Percentiles rank a stretch among this genome's conserved stretches.
Conservation (phyloP, 768 basidiomycete species). For the Psilocybe azurescens region DNA sequence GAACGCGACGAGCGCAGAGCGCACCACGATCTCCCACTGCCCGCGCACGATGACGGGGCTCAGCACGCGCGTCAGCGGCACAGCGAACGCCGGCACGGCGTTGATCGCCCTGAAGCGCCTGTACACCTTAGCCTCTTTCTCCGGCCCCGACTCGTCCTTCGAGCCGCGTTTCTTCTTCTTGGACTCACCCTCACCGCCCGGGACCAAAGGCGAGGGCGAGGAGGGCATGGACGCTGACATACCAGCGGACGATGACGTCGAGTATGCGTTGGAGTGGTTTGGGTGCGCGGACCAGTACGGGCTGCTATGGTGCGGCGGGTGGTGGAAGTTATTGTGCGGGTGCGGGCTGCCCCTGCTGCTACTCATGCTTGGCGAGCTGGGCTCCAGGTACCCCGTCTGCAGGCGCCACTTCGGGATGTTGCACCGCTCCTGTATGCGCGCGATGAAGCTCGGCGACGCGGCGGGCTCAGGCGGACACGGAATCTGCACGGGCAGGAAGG, state of each 20-base stretch:
- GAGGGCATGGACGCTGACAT: constrained; percentile 14
- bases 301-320: constrained; percentile 25
- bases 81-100: constrained; percentile 72
- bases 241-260: constrained; percentile 6
- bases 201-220: not conserved
- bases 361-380: constrained; percentile 2
- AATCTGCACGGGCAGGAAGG: constrained; percentile 5
- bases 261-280: constrained; percentile 7
- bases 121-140: constrained; percentile 31
- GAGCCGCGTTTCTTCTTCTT: constrained; percentile 1
- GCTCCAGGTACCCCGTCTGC: constrained; percentile 30
- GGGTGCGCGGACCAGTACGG: constrained; percentile 21
- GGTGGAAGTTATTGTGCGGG: too few species aligned
- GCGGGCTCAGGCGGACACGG: constrained; percentile 22
- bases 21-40: constrained; percentile 85
- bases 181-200: not conserved
- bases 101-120: constrained; percentile 50
- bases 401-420: constrained; percentile 43
- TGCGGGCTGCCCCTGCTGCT: constrained; percentile 2
- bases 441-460: constrained; percentile 36
- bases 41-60: constrained; percentile 76
- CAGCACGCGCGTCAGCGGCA: constrained; percentile 71
- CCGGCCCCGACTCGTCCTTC: constrained; percentile 13
- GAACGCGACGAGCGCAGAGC: constrained; percentile 56
- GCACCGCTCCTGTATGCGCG: constrained; percentile 48